Evolutionary conservation across 169 alveolate genomes (phyloP).

Genomic region (Eimeria praecox): DNA sequence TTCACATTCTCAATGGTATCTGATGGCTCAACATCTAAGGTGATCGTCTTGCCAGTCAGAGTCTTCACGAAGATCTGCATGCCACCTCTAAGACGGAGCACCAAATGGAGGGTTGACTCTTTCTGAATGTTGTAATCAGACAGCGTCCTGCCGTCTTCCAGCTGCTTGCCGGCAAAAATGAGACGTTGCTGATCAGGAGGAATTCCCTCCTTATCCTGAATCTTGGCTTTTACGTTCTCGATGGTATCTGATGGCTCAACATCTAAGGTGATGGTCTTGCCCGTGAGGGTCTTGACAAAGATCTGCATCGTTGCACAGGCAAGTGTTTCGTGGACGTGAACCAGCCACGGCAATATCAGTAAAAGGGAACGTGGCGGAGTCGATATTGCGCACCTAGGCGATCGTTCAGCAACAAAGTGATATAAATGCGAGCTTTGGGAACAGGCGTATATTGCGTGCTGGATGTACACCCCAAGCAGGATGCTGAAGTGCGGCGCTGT

Average conservation of each 20-base stretch:
- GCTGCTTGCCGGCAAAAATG: constrained; percentile 99
- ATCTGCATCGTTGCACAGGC: constrained; percentile 92
- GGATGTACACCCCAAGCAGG: constrained; percentile 63
- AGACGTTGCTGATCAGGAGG: constrained; percentile 99
- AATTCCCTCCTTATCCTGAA: constrained; percentile 90
- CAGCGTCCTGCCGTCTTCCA: constrained; percentile 98
- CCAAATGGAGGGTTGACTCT: constrained; percentile 88
- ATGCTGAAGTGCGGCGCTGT: constrained; percentile 64
- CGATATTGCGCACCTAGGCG: constrained; percentile 8
- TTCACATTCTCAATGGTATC: too few species aligned
- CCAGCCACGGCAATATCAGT: not conserved
- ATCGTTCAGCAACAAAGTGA: constrained; percentile 22
- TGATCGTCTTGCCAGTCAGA: too few species aligned
- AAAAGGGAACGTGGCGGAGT: not conserved
- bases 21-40: too few species aligned
- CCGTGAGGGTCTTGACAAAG: constrained; percentile 98
- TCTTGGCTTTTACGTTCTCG: constrained; percentile 91
- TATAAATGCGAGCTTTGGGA: constrained; percentile 28
- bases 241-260: constrained; percentile 98
- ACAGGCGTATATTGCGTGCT: not conserved
- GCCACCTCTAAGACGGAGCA: too few species aligned
- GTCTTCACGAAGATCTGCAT: too few species aligned
- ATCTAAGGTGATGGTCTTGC: constrained; percentile 97
- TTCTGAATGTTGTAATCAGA: constrained; percentile 99
- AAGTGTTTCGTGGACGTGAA: not conserved